Conservation (phyloP, 139 green algal genomes). For the Coelastrella sp. region DNA sequence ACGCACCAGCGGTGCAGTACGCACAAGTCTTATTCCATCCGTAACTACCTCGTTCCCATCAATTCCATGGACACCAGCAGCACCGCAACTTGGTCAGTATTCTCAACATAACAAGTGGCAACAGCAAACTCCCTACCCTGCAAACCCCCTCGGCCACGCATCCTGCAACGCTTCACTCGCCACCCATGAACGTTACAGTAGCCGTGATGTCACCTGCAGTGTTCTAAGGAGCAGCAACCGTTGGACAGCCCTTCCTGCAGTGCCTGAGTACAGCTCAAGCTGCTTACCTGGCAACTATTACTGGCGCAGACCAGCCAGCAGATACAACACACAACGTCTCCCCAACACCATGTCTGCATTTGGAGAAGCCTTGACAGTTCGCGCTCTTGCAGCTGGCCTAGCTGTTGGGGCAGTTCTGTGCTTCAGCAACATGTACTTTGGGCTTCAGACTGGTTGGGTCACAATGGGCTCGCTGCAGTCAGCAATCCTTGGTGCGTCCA, state of each 20-base stretch:
- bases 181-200: background rate
- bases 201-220: background rate
- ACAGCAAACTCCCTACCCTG: no score
- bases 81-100: background rate
- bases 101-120: background rate
- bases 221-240: background rate
- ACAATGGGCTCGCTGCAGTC: constrained; percentile 70
- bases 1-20: constrained; percentile 6
- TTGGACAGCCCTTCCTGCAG: background rate
- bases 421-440: constrained; percentile 77
- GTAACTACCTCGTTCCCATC: background rate
- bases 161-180: background rate
- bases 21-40: background rate
- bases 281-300: background rate
- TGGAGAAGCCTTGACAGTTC: constrained; percentile 46
- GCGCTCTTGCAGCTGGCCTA: constrained; percentile 61
- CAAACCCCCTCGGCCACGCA: background rate
- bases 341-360: background rate
- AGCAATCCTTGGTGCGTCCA: constrained; percentile 59
- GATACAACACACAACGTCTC: background rate
- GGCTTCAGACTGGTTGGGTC: constrained; percentile 61
- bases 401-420: constrained; percentile 64
- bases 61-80: background rate
- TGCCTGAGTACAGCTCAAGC: background rate
- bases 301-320: background rate